Evolutionary conservation across 129 eudicot species (phyloP).

Genomic region (Chrysanthemum lavandulifolium): DNA sequence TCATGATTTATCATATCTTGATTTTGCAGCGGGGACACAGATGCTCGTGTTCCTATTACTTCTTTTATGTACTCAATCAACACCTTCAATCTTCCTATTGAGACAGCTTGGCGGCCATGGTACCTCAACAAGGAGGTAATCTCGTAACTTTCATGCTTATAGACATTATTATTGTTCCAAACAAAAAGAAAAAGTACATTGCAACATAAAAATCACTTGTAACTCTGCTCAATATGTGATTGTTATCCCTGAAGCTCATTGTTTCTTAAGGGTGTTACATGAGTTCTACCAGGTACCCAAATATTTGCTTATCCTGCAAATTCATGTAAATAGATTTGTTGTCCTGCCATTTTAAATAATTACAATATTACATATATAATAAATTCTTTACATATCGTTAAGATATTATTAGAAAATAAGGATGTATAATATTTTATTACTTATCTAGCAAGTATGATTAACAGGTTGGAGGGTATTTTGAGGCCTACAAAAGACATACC

Average conservation of each 20-base stretch:
- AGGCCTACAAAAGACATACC: no score
- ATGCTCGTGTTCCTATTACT: constrained; percentile 34
- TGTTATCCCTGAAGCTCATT: neutral
- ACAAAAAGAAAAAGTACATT: neutral
- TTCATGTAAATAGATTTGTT: neutral
- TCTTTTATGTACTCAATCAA: constrained; percentile 40
- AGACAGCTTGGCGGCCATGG: constrained; percentile 49
- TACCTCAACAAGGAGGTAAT: constrained; percentile 37
- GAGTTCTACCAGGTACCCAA: neutral
- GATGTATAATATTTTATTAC: neutral
- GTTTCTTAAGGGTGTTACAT: neutral
- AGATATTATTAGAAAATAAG: neutral
- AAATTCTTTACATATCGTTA: neutral
- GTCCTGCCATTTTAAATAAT: neutral
- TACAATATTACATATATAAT: neutral
- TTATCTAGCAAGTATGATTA: neutral
- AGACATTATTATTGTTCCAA: neutral
- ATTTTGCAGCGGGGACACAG: constrained; percentile 47
- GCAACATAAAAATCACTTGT: neutral
- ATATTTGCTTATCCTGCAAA: neutral
- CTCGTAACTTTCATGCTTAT: neutral
- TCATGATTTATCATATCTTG: neutral
- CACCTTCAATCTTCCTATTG: constrained; percentile 34
- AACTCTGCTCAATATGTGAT: no score
- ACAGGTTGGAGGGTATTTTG: constrained; percentile 41